These are phyloP conservation scores for Nigrospora sphaerica DNA, from an alignment of 2,329 filamentous ascomycete genomes.

Conservation along the genomic window DNA sequence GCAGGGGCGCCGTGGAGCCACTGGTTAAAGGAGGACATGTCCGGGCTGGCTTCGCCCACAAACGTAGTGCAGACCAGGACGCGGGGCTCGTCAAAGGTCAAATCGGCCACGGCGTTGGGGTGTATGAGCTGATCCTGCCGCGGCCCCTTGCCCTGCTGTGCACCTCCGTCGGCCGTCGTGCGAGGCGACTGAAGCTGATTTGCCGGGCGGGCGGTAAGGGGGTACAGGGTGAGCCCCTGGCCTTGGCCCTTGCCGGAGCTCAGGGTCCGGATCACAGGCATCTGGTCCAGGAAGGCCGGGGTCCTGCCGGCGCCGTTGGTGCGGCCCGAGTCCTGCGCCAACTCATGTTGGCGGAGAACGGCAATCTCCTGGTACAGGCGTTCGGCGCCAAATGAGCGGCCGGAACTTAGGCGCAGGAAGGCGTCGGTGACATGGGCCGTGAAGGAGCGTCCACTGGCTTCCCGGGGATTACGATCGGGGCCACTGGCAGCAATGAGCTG, in stretches of 20 bases:
- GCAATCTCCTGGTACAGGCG: conserved; percentile 50
- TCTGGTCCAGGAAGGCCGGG: conserved; percentile 24
- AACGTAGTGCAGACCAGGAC: conserved; percentile 63
- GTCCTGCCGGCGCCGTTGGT: conserved; percentile 37
- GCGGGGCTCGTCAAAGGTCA: conserved; percentile 55
- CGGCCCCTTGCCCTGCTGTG: conserved; percentile 13
- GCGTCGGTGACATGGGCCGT: conserved; percentile 50
- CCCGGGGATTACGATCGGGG: conserved; percentile 39
- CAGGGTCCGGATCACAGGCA: conserved; percentile 48
- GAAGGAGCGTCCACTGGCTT: conserved; percentile 45
- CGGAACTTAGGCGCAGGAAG: conserved; percentile 43
- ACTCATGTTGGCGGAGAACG: conserved; percentile 35
- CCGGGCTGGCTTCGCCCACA: conserved; percentile 56
- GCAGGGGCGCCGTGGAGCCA: conserved; percentile 56
- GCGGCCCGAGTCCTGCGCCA: conserved; percentile 31
- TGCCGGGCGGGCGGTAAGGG: conserved; percentile 27
- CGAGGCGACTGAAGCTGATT: conserved; percentile 22
- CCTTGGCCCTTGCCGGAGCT: conserved; percentile 45
- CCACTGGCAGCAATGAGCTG: conserved; percentile 56
- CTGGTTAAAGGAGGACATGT: conserved; percentile 59
- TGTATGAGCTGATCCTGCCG: conserved; percentile 36
- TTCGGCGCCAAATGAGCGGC: conserved; percentile 49
- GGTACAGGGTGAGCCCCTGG: conserved; percentile 45
- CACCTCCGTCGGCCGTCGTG: conserved; percentile 18
- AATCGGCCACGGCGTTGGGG: conserved; percentile 40